Percentiles rank a stretch among this genome's conserved stretches.
These are phyloP conservation scores for Cladosporium velox DNA, from an alignment of 2,329 filamentous ascomycete species.

Conservation along the genomic window DNA sequence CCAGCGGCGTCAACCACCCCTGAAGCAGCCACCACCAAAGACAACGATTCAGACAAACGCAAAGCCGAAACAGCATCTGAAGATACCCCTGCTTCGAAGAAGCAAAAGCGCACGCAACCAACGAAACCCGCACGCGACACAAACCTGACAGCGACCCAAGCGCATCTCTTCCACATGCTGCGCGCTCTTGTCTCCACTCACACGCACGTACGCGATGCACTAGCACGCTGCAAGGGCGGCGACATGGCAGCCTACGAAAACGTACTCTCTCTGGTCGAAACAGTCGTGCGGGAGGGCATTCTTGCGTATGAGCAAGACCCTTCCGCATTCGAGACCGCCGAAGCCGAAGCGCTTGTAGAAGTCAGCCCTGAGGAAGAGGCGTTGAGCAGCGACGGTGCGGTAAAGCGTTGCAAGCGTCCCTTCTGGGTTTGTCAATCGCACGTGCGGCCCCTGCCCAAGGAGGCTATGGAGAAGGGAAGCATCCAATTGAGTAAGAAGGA, in stretches of 20 bases:
- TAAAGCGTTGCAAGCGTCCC: slow-evolving; percentile 73
- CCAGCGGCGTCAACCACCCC: slow-evolving; percentile 27
- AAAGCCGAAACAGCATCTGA: slow-evolving; percentile 30
- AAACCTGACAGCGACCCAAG: slow-evolving; percentile 80
- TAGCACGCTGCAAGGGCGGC: slow-evolving; percentile 68
- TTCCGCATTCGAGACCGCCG: slow-evolving; percentile 35
- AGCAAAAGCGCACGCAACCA: slow-evolving; percentile 43
- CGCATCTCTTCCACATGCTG: slow-evolving; percentile 90
- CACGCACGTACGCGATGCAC: slow-evolving; percentile 80
- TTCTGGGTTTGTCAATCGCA: slow-evolving; percentile 93
- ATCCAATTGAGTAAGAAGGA: slow-evolving; percentile 39
- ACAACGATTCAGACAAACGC: slow-evolving; percentile 24
- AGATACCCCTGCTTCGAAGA: slow-evolving; percentile 49
- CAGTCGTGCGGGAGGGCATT: slow-evolving; percentile 70
- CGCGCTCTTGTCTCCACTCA: slow-evolving; percentile 78
- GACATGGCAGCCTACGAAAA: slow-evolving; percentile 77
- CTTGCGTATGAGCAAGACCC: slow-evolving; percentile 61
- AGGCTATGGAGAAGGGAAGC: slow-evolving; percentile 58
- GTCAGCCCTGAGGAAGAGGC: slow-evolving; percentile 27
- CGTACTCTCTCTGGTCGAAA: slow-evolving; percentile 74
- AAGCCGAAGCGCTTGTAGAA: slow-evolving; percentile 30
- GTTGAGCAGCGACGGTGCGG: slow-evolving; percentile 55
- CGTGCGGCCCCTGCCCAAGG: slow-evolving; percentile 79
- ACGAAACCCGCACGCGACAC: slow-evolving; percentile 36
- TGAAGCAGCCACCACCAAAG: slow-evolving; percentile 28